These are phyloP conservation scores for Aspergillus egyptiacus DNA, from an alignment of 495 filamentous ascomycete genomes.

Conservation along the genomic window DNA sequence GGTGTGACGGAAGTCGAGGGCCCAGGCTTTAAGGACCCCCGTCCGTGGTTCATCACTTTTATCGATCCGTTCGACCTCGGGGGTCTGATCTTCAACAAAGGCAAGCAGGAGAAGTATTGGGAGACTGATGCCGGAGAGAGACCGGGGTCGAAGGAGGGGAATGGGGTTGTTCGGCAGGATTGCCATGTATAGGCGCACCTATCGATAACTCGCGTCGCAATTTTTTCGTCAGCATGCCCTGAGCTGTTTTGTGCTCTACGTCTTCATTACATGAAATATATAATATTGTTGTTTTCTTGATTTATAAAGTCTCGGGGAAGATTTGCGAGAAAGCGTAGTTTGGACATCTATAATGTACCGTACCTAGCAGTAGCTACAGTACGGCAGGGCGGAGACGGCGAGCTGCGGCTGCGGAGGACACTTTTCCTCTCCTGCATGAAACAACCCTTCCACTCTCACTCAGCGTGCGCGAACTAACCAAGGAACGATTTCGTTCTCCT, in stretches of 20 bases:
- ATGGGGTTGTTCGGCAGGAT: background rate
- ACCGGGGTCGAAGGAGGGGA: background rate
- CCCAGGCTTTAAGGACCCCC: slow-evolving; percentile 55
- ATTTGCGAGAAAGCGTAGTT: too few relatives aligned
- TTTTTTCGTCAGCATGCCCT: background rate
- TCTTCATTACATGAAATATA: background rate
- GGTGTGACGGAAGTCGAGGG: slow-evolving; percentile 60
- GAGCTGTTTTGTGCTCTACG: background rate
- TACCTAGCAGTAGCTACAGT: too few relatives aligned
- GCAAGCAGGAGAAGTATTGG: slow-evolving; percentile 51
- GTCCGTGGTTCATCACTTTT: slow-evolving; percentile 48
- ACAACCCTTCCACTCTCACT: slow-evolving; percentile 4
- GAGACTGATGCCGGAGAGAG: slow-evolving; percentile 23
- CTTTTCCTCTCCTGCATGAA: slow-evolving; percentile 7
- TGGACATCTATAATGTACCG: too few relatives aligned
- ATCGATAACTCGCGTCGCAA: background rate
- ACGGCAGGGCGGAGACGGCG: slow-evolving; percentile 7
- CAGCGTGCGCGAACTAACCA: background rate
- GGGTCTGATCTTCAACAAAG: slow-evolving; percentile 49
- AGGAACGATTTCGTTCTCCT: background rate
- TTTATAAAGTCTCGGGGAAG: too few relatives aligned
- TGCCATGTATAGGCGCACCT: background rate
- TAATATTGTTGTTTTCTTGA: too few relatives aligned
- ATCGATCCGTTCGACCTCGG: slow-evolving; percentile 63
- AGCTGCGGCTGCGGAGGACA: slow-evolving; percentile 6